Percentiles rank a stretch among this genome's conserved stretches.
Conservation (phyloP, 1,284 basidiomycete genomes). For the Ceratobasidium sp. region DNA sequence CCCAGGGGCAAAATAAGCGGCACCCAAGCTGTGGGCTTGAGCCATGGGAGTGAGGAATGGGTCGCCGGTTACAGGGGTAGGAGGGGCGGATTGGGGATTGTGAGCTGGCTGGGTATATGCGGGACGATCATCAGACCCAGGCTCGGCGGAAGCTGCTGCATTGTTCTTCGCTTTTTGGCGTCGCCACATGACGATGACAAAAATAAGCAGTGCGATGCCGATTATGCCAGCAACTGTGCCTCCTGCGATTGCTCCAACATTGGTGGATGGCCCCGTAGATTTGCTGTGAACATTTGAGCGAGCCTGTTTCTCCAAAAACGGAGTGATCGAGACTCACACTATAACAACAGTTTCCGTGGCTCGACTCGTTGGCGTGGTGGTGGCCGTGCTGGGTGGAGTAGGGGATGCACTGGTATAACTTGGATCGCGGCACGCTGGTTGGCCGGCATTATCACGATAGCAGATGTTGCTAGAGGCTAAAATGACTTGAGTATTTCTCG, state of each 20-base stretch:
- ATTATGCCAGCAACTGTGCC: slow-evolving; percentile 9
- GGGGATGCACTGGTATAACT: neutral
- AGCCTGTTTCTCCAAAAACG: neutral
- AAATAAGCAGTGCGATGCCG: neutral
- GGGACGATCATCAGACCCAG: neutral
- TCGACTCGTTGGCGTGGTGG: neutral
- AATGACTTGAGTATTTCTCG: neutral
- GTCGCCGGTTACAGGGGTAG: slow-evolving; percentile 11
- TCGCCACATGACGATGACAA: neutral
- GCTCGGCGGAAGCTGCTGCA: neutral
- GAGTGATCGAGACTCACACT: neutral
- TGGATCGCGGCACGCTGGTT: slow-evolving; percentile 11
- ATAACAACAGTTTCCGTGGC: neutral
- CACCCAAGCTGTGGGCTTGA: slow-evolving; percentile 23
- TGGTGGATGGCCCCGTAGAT: neutral
- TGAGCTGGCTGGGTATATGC: neutral
- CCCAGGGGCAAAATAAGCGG: neutral
- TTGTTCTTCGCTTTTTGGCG: neutral
- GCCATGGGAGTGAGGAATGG: slow-evolving; percentile 31
- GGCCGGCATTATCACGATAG: neutral
- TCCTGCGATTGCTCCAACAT: slow-evolving; percentile 21
- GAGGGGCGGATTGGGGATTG: neutral
- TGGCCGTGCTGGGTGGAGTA: neutral
- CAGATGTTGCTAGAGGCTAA: slow-evolving; percentile 11
- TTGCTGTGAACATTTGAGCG: neutral